phyloP scores from a whole-genome alignment of 352 stramenopile species.

The Pythium dissimile region DNA sequence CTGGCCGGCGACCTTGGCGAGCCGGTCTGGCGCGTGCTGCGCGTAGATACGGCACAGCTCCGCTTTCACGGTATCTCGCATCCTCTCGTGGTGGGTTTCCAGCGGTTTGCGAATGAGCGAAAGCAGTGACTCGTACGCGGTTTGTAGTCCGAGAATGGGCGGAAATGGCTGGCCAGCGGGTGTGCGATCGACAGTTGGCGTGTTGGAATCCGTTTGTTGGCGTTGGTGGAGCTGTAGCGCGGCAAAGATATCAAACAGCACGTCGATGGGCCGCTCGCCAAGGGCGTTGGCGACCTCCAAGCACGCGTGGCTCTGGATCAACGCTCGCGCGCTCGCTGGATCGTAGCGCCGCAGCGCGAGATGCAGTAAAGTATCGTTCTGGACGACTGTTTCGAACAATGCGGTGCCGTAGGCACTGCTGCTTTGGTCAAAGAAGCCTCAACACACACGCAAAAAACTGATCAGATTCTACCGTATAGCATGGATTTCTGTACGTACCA shows the following conservation, averaged over 20 bases:
- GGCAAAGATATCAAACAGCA: slow-evolving; percentile 31
- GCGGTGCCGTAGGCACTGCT: background rate
- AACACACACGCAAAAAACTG: background rate
- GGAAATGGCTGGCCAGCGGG: background rate
- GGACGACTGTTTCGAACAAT: slow-evolving; percentile 34
- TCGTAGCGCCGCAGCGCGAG: slow-evolving; percentile 47
- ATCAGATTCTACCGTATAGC: background rate
- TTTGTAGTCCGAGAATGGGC: slow-evolving; percentile 16
- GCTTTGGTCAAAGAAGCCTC: slow-evolving; percentile 53
- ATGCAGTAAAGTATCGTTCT: slow-evolving; percentile 52
- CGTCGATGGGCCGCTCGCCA: slow-evolving; percentile 32
- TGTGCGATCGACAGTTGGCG: background rate
- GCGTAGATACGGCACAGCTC: slow-evolving; percentile 44
- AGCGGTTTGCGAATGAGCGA: slow-evolving; percentile 24
- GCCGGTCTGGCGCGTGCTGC: slow-evolving; percentile 41
- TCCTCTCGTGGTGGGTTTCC: slow-evolving; percentile 23
- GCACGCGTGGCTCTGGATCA: slow-evolving; percentile 34
- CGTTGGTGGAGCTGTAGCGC: slow-evolving; percentile 25
- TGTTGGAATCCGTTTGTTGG: background rate
- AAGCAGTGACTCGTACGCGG: slow-evolving; percentile 36
- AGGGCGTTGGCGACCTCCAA: slow-evolving; percentile 26
- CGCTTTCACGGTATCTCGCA: slow-evolving; percentile 18
- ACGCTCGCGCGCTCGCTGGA: slow-evolving; percentile 22
- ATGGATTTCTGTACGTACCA: slow-evolving; percentile 21
- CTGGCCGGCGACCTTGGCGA: slow-evolving; percentile 48